Evolutionary conservation across 2,329 filamentous ascomycete species (phyloP).

Genomic region (Periglandula ipomoeae): DNA sequence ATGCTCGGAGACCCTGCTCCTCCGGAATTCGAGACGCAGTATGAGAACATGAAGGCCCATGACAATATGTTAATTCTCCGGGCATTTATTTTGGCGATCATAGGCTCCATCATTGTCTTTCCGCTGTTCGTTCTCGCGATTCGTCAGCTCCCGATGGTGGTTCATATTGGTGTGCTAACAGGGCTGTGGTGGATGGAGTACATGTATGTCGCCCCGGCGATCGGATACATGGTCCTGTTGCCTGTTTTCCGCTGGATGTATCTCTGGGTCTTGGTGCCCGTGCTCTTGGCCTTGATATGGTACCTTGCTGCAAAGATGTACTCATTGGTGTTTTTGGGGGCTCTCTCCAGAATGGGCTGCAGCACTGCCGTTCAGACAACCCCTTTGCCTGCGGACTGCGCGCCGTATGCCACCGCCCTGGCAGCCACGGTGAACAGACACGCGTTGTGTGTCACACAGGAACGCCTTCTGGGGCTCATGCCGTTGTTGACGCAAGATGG

Average conservation of each 20-base stretch:
- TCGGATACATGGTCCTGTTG: constrained; percentile 2
- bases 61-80: constrained; percentile 1
- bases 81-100: background rate
- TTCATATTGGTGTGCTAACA: background rate
- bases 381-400: constrained; percentile 4
- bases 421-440: constrained; percentile 2
- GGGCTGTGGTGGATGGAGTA: background rate
- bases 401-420: constrained; percentile 1
- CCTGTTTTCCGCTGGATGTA: constrained; percentile 7
- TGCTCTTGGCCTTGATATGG: constrained; percentile 2
- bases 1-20: constrained; percentile 3
- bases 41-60: constrained; percentile 6
- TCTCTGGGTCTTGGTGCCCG: background rate
- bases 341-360: constrained; percentile 4
- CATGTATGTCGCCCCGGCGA: background rate
- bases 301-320: constrained; percentile 1
- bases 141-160: constrained; percentile 4
- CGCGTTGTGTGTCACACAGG: constrained; percentile 4
- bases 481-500: constrained; percentile 4
- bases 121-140: constrained; percentile 1
- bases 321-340: background rate
- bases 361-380: background rate
- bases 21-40: constrained; percentile 5
- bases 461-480: constrained; percentile 6
- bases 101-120: background rate